Base-by-base conservation (phyloP, 768 basidiomycete species). In the Russula abietina region DNA sequence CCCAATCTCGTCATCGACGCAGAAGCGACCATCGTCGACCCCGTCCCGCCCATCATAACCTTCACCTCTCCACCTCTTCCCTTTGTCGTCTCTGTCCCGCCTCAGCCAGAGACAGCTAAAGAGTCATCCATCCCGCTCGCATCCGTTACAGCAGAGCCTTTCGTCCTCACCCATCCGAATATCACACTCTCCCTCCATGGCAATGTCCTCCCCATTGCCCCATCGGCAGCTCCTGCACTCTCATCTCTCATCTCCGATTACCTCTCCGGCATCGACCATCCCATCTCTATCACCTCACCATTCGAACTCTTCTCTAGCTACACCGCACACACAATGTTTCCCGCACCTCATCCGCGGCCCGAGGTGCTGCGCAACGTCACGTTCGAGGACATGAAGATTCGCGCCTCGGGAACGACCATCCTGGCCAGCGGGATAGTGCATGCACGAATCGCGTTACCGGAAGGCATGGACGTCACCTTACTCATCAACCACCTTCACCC, bases 361-460 rank as follows among this genome's bases (percentile, higher is more conserved):
- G 76, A 81, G 30, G 75, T 93, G 39, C 77, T 93, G 16, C 82
- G 81, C 14, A 77, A 89, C 65, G 85, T 93, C 48, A 87, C 87
- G 3, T 86, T 93, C 63, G 79, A 78, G 48, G 80, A 88, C 69
- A 92, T 93, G 91, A 82, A 81, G 68, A 78, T 92, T 60, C 83
- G 78, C 63, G 79, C 87, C 30, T 65, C 67, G 7, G 78, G 78
- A 49, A 68, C 67, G 14, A 70, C 64, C 8, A 80, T 92, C 69
- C 75, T 87, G 24, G 87, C 89, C 0, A 90, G 84, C 68, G 91
- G 89, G 16, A 80, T 79, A 3, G 83, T 93, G 12, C 80, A 78
- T 51, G 91, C 81, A 8, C 77, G 78, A 19, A 76, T 89, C 39
- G 85, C 88, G 11, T 77, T 93, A 1, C 91, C 91, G 1, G 75